A percentile compares a stretch with the other conserved stretches of the same genome.
Conservation (phyloP, 805 yeast genomes). For the Metschnikowia colocasiae region DNA sequence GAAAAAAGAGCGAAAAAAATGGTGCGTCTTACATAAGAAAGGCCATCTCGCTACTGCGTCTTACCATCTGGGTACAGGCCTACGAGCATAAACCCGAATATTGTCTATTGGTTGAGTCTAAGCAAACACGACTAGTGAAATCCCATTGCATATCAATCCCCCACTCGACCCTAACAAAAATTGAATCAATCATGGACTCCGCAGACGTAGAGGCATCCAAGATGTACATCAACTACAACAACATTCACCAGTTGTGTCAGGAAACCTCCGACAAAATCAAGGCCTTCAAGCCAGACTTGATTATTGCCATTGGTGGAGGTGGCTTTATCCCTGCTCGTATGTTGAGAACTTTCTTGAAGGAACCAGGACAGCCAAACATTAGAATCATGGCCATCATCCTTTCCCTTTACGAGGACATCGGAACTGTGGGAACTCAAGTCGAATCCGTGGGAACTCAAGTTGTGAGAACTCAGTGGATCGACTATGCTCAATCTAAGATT, state of each 20-base stretch:
- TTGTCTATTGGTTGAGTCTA: not conserved
- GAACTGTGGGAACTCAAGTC: conserved; percentile 44
- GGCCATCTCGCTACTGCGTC: conserved; percentile 5
- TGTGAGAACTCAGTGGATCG: conserved; percentile 86
- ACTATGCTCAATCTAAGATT: conserved; percentile 60
- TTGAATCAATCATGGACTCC: conserved; percentile 15
- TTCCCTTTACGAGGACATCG: conserved; percentile 83
- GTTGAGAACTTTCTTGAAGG: conserved; percentile 86
- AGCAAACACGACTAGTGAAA: not conserved
- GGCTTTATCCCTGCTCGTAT: conserved; percentile 98
- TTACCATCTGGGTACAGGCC: conserved; percentile 9
- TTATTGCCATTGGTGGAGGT: conserved; percentile 95
- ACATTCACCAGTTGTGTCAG: conserved; percentile 80
- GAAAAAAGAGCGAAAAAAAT: not conserved
- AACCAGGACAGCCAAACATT: conserved; percentile 81
- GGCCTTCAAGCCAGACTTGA: conserved; percentile 44
- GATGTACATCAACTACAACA: conserved; percentile 68
- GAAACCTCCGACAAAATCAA: conserved; percentile 53
- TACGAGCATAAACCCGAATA: not conserved
- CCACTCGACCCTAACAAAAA: not conserved
- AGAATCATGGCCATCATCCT: conserved; percentile 93
- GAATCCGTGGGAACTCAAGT: conserved; percentile 43
- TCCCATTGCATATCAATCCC: not conserved
- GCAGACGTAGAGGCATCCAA: conserved; percentile 21
- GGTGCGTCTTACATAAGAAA: not conserved